A percentile compares a stretch with the other conserved stretches of the same genome.
phyloP scores from a whole-genome alignment of 148 eudicot species.

The Oxyria digyna region DNA sequence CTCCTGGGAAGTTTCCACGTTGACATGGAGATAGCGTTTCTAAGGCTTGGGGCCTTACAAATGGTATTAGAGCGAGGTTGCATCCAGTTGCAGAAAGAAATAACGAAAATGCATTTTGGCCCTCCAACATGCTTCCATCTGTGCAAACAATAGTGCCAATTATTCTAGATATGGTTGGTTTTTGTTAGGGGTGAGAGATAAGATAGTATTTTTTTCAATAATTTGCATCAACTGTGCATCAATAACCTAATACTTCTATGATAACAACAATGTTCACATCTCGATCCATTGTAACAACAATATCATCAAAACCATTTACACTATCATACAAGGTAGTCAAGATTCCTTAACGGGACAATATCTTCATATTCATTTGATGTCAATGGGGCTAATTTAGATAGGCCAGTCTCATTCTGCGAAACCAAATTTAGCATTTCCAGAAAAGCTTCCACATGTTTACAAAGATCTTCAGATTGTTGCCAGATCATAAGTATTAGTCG shows the following conservation, averaged over 20 bases:
- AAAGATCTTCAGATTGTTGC: conserved; percentile 62
- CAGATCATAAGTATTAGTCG: conserved; percentile 67
- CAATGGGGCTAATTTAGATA: conserved; percentile 47
- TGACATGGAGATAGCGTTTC: too few relatives aligned
- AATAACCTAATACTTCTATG: conserved; percentile 80
- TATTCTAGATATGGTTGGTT: conserved; percentile 54
- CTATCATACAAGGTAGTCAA: conserved; percentile 41
- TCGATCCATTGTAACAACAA: conserved; percentile 81
- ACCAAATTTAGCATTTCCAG: conserved; percentile 51
- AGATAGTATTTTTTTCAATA: conserved; percentile 71
- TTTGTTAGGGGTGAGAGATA: conserved; percentile 61
- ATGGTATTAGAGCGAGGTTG: too few relatives aligned
- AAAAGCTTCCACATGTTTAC: conserved; percentile 72
- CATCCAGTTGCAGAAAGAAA: conserved; percentile 71
- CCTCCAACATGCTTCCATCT: conserved; percentile 50
- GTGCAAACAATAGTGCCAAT: conserved; percentile 63
- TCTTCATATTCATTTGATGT: conserved; percentile 41
- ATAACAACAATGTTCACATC: conserved; percentile 74
- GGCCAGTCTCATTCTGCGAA: conserved; percentile 38
- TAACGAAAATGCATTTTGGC: conserved; percentile 38
- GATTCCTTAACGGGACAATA: conserved; percentile 24
- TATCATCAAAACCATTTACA: conserved; percentile 54
- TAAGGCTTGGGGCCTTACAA: too few relatives aligned
- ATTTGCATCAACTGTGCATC: conserved; percentile 57
- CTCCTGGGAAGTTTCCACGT: too few relatives aligned